Percentiles rank a stretch among this genome's conserved stretches.
Evolutionary conservation across 371 early-diverging fungal genomes (phyloP).

Genomic region (Mucor racemosus): DNA sequence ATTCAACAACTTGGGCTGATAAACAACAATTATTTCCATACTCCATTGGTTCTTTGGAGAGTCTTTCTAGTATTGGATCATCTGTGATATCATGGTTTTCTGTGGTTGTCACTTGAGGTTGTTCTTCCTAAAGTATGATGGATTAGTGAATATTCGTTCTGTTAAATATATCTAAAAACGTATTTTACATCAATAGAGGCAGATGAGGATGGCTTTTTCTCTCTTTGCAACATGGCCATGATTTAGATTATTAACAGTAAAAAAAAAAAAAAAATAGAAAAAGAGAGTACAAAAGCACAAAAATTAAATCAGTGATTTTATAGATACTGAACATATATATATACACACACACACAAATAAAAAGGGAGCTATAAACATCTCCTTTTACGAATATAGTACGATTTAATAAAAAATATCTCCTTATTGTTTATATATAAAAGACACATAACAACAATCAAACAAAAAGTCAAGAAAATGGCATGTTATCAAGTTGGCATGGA

Average conservation of each 20-base stretch:
- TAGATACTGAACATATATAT: not conserved
- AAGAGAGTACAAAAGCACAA: not conserved
- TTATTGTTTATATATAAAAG: not conserved
- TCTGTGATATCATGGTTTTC: conserved; percentile 6
- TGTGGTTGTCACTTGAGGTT: not conserved
- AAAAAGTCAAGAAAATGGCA: not conserved
- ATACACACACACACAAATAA: not conserved
- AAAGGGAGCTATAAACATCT: not conserved
- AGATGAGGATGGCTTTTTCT: conserved; percentile 4
- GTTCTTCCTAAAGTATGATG: not conserved
- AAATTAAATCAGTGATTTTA: not conserved
- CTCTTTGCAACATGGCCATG: conserved; percentile 20
- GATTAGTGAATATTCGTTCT: not conserved
- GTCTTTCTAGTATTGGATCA: conserved; percentile 10
- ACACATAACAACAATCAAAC: not conserved
- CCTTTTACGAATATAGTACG: conserved; percentile 3
- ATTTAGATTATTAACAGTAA: not conserved
- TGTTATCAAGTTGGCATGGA: not conserved
- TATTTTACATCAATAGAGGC: not conserved
- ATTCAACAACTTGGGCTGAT: conserved; percentile 31
- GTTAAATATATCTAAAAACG: no score
- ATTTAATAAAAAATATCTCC: conserved; percentile 7
- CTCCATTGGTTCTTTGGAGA: conserved; percentile 16
- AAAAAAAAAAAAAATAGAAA: not conserved
- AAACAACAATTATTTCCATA: conserved; percentile 11